Percentiles rank a stretch among this genome's conserved stretches.
phyloP scores from a whole-genome alignment of 1,284 basidiomycete genomes.

The Mycena sp. region DNA sequence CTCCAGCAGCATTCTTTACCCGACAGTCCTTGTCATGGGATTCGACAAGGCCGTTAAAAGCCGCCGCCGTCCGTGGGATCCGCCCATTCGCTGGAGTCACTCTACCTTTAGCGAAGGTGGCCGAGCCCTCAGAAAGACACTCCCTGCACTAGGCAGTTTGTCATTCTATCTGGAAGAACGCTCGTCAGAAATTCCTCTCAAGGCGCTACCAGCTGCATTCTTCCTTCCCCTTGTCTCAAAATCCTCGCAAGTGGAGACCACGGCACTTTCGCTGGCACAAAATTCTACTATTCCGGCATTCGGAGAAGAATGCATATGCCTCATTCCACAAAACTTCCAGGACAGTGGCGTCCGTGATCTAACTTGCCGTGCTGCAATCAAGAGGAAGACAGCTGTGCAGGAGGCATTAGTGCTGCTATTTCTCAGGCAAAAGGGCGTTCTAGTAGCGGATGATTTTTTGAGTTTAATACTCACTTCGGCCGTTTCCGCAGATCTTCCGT shows the following conservation, averaged over 20 bases:
- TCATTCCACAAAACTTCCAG: slow-evolving; percentile 15
- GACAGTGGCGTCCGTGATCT: slow-evolving; percentile 9
- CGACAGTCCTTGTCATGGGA: slow-evolving; percentile 29
- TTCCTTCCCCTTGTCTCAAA: slow-evolving; percentile 18
- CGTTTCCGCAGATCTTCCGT: too few species aligned
- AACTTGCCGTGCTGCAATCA: slow-evolving; percentile 16
- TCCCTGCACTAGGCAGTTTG: slow-evolving; percentile 6
- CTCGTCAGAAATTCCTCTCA: slow-evolving; percentile 11
- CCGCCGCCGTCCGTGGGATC: too few species aligned
- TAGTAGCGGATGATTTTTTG: too few species aligned
- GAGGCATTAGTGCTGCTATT: slow-evolving; percentile 15
- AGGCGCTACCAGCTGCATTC: slow-evolving; percentile 13
- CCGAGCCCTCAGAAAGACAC: slow-evolving; percentile 7
- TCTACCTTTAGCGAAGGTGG: slow-evolving; percentile 14
- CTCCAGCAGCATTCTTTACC: slow-evolving; percentile 11
- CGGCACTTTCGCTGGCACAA: slow-evolving; percentile 7
- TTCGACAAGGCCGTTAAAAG: slow-evolving; percentile 7
- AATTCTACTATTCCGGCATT: slow-evolving; percentile 8
- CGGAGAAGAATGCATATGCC: slow-evolving; percentile 16
- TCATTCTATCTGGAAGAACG: neutral
- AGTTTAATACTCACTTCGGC: too few species aligned
- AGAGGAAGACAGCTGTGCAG: slow-evolving; percentile 16
- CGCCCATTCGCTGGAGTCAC: neutral
- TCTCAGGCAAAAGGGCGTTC: neutral
- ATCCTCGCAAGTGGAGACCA: slow-evolving; percentile 13